Evolutionary conservation across 371 early-diverging fungal genomes (phyloP), one percentile per base, ranked within the genome.

Genomic region (Blakeslea trispora): DNA sequence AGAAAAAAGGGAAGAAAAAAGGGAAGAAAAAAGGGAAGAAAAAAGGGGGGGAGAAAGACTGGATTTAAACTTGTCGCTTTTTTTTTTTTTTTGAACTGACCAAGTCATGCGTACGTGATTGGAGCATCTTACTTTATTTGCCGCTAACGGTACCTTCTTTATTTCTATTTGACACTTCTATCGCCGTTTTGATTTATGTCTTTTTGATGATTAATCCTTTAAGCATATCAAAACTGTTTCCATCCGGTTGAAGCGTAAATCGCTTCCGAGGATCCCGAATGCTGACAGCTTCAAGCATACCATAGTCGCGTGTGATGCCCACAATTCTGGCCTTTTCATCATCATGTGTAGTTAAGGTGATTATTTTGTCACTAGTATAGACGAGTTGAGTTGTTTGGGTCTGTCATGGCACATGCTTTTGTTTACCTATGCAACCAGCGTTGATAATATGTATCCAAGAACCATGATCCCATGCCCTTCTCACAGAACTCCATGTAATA

Each of bases 211-310:
- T 93, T 48, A 98, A 68, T 0, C 95, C 94, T 46, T 90, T 87
- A 65, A 97, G 77, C 95, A 97, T 96, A 71, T 98, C 98, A 69
- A 98, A 98, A 22, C 90, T 89, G 63, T 97, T 98, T 15, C 98
- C 98, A 63, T 96, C 98, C 1, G 97, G 96, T 71, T 94, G 94
- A 46, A 97, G 77, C 13, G 83, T 78, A 59, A 81, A 85, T 42
- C 77, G 75, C 34, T 81, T 69, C 9, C 74, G 74, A 13, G 78
- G 66, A 9, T 82, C 77, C 51, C 75, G 69, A 0, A 84, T 61
- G 11, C 81, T 83, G 21, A 83, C 80, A 2, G 91, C 89, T 41
- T 78, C 70, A 39, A 95, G 55, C 55, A 89, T 69, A 8, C 95
- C 97, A 52, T 80, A 81, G 23, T 83, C 81, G 7, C 71, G 55